Evolutionary conservation across 2,329 filamentous ascomycete genomes (phyloP).

Genomic region (Ceratocystis cubensis): DNA sequence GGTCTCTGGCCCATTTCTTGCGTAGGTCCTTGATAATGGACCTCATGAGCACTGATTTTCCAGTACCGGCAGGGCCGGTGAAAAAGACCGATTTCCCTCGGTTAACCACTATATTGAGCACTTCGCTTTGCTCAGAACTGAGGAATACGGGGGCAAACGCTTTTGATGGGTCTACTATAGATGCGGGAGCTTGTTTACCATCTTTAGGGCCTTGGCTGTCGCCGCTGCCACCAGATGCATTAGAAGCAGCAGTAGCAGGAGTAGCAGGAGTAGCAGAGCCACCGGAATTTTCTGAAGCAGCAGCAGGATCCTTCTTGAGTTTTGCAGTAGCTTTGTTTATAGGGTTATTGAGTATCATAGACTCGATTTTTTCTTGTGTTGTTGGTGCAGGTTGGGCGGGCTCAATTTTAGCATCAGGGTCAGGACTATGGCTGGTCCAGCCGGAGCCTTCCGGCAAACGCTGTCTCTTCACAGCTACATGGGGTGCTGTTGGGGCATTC

Average conservation of each 20-base stretch:
- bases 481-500: background rate
- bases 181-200: background rate
- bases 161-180: conserved; percentile 25
- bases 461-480: conserved; percentile 16
- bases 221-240: background rate
- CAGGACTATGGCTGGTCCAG: background rate
- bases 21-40: conserved; percentile 76
- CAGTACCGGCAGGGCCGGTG: conserved; percentile 89
- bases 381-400: conserved; percentile 28
- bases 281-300: background rate
- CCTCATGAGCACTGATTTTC: conserved; percentile 90
- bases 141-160: conserved; percentile 51
- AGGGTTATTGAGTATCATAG: background rate
- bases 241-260: background rate
- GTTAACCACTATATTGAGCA: conserved; percentile 70
- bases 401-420: background rate
- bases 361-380: conserved; percentile 12
- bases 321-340: background rate
- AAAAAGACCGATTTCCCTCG: conserved; percentile 87
- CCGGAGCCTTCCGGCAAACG: conserved; percentile 10
- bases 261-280: background rate
- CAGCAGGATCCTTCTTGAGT: background rate
- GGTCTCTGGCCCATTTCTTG: conserved; percentile 61
- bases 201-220: background rate
- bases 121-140: conserved; percentile 74